phyloP scores from a whole-genome alignment of 306 rosid genomes.

The Cyclanthera cordifolia region DNA sequence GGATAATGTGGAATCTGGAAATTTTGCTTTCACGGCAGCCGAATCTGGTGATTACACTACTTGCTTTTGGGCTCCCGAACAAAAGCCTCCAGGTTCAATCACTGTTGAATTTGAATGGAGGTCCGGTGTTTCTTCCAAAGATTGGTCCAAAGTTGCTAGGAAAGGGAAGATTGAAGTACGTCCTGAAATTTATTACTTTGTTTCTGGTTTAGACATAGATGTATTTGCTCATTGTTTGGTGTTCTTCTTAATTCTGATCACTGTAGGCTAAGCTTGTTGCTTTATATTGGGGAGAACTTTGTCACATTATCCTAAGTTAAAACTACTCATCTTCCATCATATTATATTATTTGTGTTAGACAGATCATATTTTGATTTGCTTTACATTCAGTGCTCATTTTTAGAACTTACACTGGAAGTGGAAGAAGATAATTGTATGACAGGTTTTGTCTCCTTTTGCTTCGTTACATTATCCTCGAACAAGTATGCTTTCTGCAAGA shows the following conservation, averaged over 20 bases:
- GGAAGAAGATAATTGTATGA: not conserved
- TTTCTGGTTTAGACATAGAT: not conserved
- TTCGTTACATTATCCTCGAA: not conserved
- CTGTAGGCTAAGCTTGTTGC: not conserved
- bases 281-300: not conserved
- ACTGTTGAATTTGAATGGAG: slow-evolving; percentile 73
- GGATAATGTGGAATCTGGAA: slow-evolving; percentile 55
- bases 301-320: not conserved
- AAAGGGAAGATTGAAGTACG: slow-evolving; percentile 85
- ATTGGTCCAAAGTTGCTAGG: slow-evolving; percentile 93
- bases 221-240: not conserved
- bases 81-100: slow-evolving; percentile 26
- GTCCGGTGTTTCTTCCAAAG: slow-evolving; percentile 75
- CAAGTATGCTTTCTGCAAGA: not conserved
- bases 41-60: slow-evolving; percentile 64
- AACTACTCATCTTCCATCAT: not conserved
- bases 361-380: not conserved
- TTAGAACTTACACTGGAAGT: not conserved
- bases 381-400: not conserved
- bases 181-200: slow-evolving; percentile 2
- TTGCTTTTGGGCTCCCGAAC: slow-evolving; percentile 61
- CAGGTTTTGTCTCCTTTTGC: not conserved
- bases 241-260: not conserved
- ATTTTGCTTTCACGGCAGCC: slow-evolving; percentile 64
- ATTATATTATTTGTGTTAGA: not conserved